Base-by-base conservation (phyloP, 1,139 yeast genomes). In the Dujonia santamariae region DNA sequence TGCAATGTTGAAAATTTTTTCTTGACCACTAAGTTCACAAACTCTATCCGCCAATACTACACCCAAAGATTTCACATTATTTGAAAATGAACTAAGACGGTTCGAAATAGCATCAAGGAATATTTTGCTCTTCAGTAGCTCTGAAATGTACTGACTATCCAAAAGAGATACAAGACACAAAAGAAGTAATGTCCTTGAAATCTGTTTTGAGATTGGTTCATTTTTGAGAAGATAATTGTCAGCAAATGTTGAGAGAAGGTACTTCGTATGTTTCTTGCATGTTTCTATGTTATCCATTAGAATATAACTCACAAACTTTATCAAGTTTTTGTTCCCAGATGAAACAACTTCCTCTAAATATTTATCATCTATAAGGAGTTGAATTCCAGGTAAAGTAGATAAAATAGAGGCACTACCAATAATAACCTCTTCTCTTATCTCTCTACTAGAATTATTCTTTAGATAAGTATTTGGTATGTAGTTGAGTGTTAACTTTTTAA, bases 1-100 rank as follows among this genome's bases (percentile, higher is more conserved):
- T 18, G 49, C 48, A n/a, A 61, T 46, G n/a, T 60, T 62, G 47
- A 76, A 76, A 2, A 71, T 67, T 28, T 42, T 53, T 18, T 46
- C 59, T 30, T 52, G 55, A 0, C 53, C 55, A 7, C 63, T 56
- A 19, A 56, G 39, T 16, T 52, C 59, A 41, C 77, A 70, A 3
- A 71, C 45, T 34, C 57, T 55, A 43, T 75, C 75, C 0, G 79
- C 78, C 26, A 75, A 47, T 2, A 67, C 46, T 12, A 72, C 63
- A 0, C 75, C 81, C 32, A 73, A 53, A 1, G 58, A 42, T 33
- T 75, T 63, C 3, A 71, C 65, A 22, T 54, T 50, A 23, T 59
- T 54, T 0, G 78, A 68, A 32, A 57, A 55, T 0, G 80, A 66
- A 32, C 55, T 58, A n/a, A 76, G 57, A 19, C 76, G 53, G 36